Evolutionary conservation across 2,329 filamentous ascomycete genomes (phyloP).

Genomic region (Fusarium neocosmosporiellum): DNA sequence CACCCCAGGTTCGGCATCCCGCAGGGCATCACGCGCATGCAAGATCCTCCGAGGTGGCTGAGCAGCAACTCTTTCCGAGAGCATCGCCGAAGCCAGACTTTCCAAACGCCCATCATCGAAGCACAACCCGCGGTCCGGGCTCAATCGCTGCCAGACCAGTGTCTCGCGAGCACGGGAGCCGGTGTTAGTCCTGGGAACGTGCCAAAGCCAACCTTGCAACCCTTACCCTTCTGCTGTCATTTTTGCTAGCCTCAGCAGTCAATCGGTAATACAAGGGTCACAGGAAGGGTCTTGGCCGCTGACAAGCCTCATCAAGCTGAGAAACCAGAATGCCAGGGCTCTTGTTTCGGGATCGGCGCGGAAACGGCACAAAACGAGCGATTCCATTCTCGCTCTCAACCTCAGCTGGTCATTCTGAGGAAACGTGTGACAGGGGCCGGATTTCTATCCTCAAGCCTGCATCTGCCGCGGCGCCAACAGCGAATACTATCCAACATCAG

Average conservation of each 20-base stretch:
- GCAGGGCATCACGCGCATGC: neutral
- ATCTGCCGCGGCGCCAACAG: neutral
- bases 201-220: constrained; percentile 13
- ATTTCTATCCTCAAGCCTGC: constrained; percentile 3
- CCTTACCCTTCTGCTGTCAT: constrained; percentile 14
- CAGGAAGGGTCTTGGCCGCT: neutral
- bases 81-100: neutral
- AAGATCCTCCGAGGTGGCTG: neutral
- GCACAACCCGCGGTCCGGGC: constrained; percentile 10
- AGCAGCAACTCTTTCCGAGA: neutral
- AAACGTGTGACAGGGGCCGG: neutral
- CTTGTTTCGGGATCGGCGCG: constrained; percentile 31
- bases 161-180: constrained; percentile 35
- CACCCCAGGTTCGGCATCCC: neutral
- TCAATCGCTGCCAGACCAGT: constrained; percentile 40
- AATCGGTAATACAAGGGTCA: constrained; percentile 16
- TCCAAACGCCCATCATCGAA: constrained; percentile 2
- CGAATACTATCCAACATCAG: neutral
- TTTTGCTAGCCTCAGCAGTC: constrained; percentile 7
- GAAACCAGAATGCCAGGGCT: constrained; percentile 5
- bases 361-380: constrained; percentile 24
- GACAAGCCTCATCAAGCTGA: constrained; percentile 21
- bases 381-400: constrained; percentile 11
- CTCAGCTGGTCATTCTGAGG: neutral
- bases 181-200: constrained; percentile 23